phyloP scores from a whole-genome alignment of 306 rosid genomes.

The Pachyrhizus erosus region DNA sequence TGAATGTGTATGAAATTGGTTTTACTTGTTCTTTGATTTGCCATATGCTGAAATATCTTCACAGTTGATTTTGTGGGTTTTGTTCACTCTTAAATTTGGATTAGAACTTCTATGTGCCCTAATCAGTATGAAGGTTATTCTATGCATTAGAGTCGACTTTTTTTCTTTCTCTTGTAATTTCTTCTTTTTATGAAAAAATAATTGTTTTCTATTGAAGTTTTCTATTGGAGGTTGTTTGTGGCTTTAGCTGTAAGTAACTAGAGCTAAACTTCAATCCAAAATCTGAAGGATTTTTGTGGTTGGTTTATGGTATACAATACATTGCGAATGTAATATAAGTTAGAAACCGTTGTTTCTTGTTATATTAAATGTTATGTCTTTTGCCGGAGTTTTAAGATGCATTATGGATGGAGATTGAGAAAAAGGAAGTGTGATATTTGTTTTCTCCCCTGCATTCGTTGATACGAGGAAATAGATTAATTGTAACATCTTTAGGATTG shows the following conservation, averaged over 20 bases:
- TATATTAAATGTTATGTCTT: constrained; percentile 4
- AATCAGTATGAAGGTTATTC: neutral
- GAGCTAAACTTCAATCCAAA: constrained; percentile 23
- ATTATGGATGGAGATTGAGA: constrained; percentile 7
- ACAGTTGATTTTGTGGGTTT: constrained; percentile 6
- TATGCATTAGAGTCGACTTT: neutral
- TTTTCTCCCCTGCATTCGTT: neutral
- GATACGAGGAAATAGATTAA: neutral
- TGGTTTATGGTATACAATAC: neutral
- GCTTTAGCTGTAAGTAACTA: constrained; percentile 27
- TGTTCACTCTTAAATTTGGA: neutral
- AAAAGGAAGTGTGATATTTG: constrained; percentile 8
- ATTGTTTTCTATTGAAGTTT: neutral
- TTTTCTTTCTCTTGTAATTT: neutral
- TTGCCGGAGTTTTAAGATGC: constrained; percentile 18
- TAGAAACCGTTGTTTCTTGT: neutral
- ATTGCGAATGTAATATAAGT: neutral
- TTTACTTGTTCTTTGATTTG: constrained; percentile 8
- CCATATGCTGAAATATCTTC: neutral
- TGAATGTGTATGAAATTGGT: neutral
- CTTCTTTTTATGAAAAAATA: neutral
- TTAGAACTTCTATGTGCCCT: neutral
- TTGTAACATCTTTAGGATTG: constrained; percentile 27
- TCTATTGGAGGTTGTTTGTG: neutral
- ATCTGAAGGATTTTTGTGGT: neutral